Evolutionary conservation across 306 rosid genomes (phyloP), one percentile per base, ranked within the genome.

Genomic region (Ammopiptanthus mongolicus): DNA sequence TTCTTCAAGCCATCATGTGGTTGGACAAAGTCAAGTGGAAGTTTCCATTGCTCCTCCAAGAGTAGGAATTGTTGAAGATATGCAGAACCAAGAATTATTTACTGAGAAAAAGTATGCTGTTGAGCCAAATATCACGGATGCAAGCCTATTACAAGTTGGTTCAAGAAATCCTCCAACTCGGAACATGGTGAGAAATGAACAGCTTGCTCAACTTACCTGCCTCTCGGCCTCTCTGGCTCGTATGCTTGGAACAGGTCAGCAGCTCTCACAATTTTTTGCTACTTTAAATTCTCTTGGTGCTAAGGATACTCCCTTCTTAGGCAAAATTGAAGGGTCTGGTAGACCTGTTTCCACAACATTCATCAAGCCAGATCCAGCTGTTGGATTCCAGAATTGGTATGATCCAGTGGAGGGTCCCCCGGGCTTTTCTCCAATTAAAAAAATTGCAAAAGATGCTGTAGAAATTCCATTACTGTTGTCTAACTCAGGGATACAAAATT

Each of bases 221-320:
- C 91, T 95, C 62, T 83, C 97, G 15, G 93, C 88, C 53, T 90
- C 93, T 72, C 80, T 95, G 57, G 93, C 84, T 17, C 91, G 90
- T 31, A 66, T 90, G 33, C 84, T 95, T 44, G 97, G 88, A 69
- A 65, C 85, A 57, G 81, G 80, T 33, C 89, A 76, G 78, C 95
- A 84, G 76, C 88, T 88, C 75, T 90, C 97, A 28, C 91, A 87
- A 80, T 79, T 90, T 77, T 81, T 78, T 73, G 87, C 90, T 75
- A 72, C 91, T 71, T 72, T 83, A 59, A 87, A 71, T 78, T 72
- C 96, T 51, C 82, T 65, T 34, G 81, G 61, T 71, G 74, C 87
- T 37, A 58, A 66, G 77, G 86, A 63, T 25, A 22, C 76, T 47
- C 68, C 87, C 77, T 78, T 85, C 39, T 56, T 64, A 71, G 19